Evolutionary conservation across 176 grass and related monocot species (phyloP), one percentile per base, ranked within the genome.

Genomic region (Musa beccarii): DNA sequence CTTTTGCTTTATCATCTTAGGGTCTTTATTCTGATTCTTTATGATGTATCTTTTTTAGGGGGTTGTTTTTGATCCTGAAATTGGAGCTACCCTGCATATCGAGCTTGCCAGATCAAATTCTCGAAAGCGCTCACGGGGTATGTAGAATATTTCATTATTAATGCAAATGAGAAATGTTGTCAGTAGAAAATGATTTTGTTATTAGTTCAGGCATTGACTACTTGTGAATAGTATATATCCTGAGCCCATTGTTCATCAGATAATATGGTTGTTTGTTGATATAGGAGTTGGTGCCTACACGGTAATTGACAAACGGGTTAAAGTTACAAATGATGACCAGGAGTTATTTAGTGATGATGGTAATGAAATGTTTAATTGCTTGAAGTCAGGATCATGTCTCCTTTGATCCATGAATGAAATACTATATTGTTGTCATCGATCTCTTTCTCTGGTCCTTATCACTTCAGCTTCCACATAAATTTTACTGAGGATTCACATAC

Each of bases 81-180:
- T 79, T 53, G 85, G 90, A 53, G 78, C 86, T 66, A 85, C 84
- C 70, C 84, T 99, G 61, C 91, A 91, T 83, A 89, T 99, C 34
- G 95, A 99, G 80, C 57, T 99, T 78, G 95, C 95, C 51, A 94
- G 89, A 80, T 99, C 95, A 28, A 99, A 85, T 86, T 99, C 95
- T 55, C 90, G 90, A 68, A 99, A 81, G 74, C 89, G 82, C 50
- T 78, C 84, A 52, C 84, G 78, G 80, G 95, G 95, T 94, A 49
- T n/a, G 49, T 70, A 51, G 49, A 43, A 43, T 43, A 6, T 6
- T 43, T 43, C 34, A 52, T n/a, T 9, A 19, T 51, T 25, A 34
- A 10, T n/a, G 2, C 17, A 49, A 25, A 25, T 16, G 49, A 70
- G 17, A 51, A 70, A 9, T 10, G 7, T 34, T 29, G 25, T 29